Conservation (phyloP, 1,284 basidiomycete genomes). For the Ceratobasidium sp. region DNA sequence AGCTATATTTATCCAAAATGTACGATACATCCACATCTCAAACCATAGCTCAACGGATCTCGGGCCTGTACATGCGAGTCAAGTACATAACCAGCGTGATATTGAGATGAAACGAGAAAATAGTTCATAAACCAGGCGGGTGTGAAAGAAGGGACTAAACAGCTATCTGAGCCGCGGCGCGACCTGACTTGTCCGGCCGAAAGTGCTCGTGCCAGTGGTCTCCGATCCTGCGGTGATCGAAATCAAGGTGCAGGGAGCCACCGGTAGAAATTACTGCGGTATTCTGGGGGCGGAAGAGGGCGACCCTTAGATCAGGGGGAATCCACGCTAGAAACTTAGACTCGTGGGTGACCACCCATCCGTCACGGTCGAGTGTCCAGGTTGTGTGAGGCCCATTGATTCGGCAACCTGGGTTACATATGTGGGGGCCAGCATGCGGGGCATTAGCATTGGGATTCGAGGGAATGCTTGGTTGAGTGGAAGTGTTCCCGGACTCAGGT, state of each 20-base stretch:
- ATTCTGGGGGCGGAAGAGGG: neutral
- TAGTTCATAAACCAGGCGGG: too few relatives aligned
- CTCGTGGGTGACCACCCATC: neutral
- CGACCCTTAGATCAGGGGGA: neutral
- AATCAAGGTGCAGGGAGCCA: neutral
- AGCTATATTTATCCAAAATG: too few relatives aligned
- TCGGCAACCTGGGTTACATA: neutral
- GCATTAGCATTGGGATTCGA: neutral
- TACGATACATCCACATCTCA: too few relatives aligned
- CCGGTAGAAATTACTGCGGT: neutral
- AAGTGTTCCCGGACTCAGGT: neutral
- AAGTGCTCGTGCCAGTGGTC: neutral
- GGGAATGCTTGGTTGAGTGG: neutral
- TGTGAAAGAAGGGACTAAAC: too few relatives aligned
- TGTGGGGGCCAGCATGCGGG: neutral
- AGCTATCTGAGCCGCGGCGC: too few relatives aligned
- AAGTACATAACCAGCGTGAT: too few relatives aligned
- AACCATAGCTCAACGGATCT: too few relatives aligned
- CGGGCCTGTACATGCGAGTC: too few relatives aligned
- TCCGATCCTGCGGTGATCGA: neutral
- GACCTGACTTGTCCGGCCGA: neutral
- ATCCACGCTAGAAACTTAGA: neutral
- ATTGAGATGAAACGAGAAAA: too few relatives aligned
- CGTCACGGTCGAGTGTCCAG: constrained; percentile 11
- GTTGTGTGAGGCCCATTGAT: neutral